phyloP scores from a whole-genome alignment of 805 yeast genomes.

The Starmerella cellae region DNA sequence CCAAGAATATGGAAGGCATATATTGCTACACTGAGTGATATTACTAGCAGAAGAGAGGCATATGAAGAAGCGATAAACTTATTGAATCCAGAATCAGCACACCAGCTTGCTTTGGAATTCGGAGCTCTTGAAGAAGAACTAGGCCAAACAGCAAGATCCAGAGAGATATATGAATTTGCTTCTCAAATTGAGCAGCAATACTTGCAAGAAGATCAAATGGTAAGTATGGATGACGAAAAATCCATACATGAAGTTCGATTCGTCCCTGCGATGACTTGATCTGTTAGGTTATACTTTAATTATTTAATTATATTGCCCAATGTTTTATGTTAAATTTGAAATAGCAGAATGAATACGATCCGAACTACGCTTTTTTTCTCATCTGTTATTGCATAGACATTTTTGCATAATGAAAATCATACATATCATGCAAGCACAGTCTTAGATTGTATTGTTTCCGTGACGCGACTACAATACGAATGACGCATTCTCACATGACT shows the following conservation, averaged over 20 bases:
- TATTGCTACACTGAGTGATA: constrained; percentile 5
- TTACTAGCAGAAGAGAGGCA: constrained; percentile 32
- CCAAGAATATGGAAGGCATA: constrained; percentile 5
- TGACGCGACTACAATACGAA: too few relatives aligned
- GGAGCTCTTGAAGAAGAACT: constrained; percentile 38
- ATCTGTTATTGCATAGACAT: too few relatives aligned
- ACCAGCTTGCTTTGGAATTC: constrained; percentile 39
- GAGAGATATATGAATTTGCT: constrained; percentile 49
- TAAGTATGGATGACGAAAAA: too few relatives aligned
- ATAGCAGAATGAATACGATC: too few relatives aligned
- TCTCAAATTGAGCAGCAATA: neutral
- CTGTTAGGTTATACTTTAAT: too few relatives aligned
- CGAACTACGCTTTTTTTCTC: too few relatives aligned
- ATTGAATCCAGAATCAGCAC: constrained; percentile 34
- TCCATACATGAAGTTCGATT: neutral
- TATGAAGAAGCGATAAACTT: constrained; percentile 41
- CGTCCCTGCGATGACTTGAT: constrained; percentile 1
- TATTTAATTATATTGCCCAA: too few relatives aligned
- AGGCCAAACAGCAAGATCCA: constrained; percentile 45
- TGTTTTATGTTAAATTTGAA: too few relatives aligned
- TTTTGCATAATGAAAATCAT: too few relatives aligned
- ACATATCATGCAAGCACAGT: too few relatives aligned
- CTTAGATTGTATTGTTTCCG: too few relatives aligned
- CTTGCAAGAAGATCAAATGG: neutral
- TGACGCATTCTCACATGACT: too few relatives aligned